Conservation (phyloP, 2,329 filamentous ascomycete genomes). For the Colletotrichum sp. region DNA sequence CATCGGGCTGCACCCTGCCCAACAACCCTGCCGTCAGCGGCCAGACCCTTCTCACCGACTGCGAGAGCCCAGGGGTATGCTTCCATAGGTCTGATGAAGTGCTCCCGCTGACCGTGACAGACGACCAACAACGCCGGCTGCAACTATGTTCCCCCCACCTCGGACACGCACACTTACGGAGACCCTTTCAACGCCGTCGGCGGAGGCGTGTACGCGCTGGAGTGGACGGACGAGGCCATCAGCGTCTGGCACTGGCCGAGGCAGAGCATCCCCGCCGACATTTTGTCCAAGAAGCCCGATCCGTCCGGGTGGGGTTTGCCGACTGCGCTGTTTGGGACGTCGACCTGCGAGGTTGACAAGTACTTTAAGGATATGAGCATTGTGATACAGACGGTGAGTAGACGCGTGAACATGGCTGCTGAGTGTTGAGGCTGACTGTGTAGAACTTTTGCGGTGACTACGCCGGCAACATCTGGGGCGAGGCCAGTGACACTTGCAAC, state of each 20-base stretch:
- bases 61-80: slow-evolving; percentile 25
- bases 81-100: background rate
- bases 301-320: slow-evolving; percentile 73
- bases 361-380: slow-evolving; percentile 75
- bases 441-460: slow-evolving; percentile 79
- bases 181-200: slow-evolving; percentile 69
- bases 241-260: slow-evolving; percentile 80
- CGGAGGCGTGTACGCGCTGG: slow-evolving; percentile 73
- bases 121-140: slow-evolving; percentile 47
- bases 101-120: background rate
- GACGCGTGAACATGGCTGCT: background rate
- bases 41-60: slow-evolving; percentile 24
- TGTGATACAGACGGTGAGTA: slow-evolving; percentile 68
- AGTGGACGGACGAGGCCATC: slow-evolving; percentile 73
- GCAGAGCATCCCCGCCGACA: slow-evolving; percentile 68
- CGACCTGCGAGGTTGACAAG: slow-evolving; percentile 66
- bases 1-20: slow-evolving; percentile 31
- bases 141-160: slow-evolving; percentile 43
- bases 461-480: slow-evolving; percentile 57
- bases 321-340: slow-evolving; percentile 69
- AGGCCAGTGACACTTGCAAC: slow-evolving; percentile 39
- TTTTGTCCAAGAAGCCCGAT: slow-evolving; percentile 62
- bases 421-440: background rate
- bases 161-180: slow-evolving; percentile 58
- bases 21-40: slow-evolving; percentile 23